Conservation (phyloP, 1,139 yeast species). For the Suhomyces kunorum region DNA sequence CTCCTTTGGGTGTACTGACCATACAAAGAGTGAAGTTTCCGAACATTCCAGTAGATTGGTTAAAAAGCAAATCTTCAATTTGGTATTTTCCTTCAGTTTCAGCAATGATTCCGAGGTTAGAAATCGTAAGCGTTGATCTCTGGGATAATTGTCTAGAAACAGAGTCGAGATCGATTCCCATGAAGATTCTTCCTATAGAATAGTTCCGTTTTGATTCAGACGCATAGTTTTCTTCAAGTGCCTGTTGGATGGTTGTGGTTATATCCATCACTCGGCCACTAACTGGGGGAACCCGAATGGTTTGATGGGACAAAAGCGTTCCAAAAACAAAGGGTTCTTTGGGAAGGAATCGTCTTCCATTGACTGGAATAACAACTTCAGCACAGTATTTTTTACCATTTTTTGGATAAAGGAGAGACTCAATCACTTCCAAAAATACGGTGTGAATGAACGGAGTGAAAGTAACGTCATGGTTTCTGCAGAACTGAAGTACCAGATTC, state of each 20-base stretch:
- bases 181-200: no score
- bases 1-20: background rate
- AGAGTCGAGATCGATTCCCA: no score
- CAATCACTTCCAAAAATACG: background rate
- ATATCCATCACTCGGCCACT: background rate
- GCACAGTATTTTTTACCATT: background rate
- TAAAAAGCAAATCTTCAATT: background rate
- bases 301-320: background rate
- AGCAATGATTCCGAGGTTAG: background rate
- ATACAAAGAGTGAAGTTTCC: background rate
- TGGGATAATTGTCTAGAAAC: no score
- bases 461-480: background rate
- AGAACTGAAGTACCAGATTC: background rate
- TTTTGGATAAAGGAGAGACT: background rate
- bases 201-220: background rate
- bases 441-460: background rate
- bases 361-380: background rate
- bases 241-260: background rate
- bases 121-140: background rate
- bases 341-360: background rate
- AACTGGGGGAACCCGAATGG: background rate
- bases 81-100: background rate
- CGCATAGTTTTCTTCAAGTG: background rate
- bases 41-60: background rate
- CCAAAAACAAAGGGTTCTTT: background rate